Evolutionary conservation across 2,329 filamentous ascomycete genomes (phyloP).

Genomic region (Penicillium sp.): DNA sequence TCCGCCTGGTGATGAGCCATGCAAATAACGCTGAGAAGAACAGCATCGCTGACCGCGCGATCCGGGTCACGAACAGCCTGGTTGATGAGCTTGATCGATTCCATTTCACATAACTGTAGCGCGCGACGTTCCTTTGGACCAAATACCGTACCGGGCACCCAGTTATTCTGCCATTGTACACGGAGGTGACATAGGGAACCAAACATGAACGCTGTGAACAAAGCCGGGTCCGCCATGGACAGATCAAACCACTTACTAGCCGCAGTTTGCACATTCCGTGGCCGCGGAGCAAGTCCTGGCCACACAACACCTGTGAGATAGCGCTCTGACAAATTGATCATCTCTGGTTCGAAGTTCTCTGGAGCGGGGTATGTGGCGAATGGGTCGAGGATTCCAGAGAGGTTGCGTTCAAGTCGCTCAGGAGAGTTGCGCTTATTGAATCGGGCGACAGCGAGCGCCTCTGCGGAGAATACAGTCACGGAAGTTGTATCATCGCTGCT

Average conservation of each 20-base stretch:
- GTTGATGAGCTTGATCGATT: conserved; percentile 38
- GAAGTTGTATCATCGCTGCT: conserved; percentile 9
- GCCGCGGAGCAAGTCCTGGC: conserved; percentile 27
- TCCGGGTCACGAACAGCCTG: conserved; percentile 31
- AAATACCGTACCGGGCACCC: conserved; percentile 21
- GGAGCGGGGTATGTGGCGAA: conserved; percentile 29
- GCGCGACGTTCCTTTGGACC: conserved; percentile 23
- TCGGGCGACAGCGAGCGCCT: conserved; percentile 1
- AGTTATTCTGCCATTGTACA: conserved; percentile 29
- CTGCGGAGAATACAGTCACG: neutral
- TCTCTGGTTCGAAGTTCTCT: conserved; percentile 18
- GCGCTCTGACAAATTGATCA: conserved; percentile 24
- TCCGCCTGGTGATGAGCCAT: conserved; percentile 34
- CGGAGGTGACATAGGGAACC: conserved; percentile 34
- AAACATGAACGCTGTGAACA: conserved; percentile 35
- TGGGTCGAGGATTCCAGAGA: conserved; percentile 27
- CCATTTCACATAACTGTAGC: conserved; percentile 29
- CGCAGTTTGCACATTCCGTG: neutral
- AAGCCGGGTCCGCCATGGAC: conserved; percentile 26
- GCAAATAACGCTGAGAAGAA: conserved; percentile 37
- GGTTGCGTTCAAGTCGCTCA: conserved; percentile 21
- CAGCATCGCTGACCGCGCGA: conserved; percentile 34
- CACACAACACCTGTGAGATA: conserved; percentile 28
- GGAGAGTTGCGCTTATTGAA: conserved; percentile 12
- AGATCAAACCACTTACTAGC: conserved; percentile 30